Evolutionary conservation across 768 basidiomycete species (phyloP), one percentile per base, ranked within the genome.

Genomic region (Psilocybe tampanensis): DNA sequence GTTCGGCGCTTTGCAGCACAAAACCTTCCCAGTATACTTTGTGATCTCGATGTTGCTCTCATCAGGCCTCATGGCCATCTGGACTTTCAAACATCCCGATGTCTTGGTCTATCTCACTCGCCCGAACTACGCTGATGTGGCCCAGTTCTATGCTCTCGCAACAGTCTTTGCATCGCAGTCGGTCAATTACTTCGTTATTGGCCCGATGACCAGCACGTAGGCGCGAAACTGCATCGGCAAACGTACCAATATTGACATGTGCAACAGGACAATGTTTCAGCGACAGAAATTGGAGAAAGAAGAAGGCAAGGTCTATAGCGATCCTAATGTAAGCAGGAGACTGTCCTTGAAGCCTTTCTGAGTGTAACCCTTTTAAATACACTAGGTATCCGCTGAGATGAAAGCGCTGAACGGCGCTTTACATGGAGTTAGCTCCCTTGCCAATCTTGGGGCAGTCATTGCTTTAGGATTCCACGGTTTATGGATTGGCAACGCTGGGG

Each of bases 11-110:
- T 79, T 94, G 32, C 92, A 94, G 66, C 85, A 90, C 66, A 83
- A 80, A 64, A 83, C 80, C 0, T 90, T 90, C 72, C 89, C 92
- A 1, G 69, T 89, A 60, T 93, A 90, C 72, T 94, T 94, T 64
- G 67, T 79, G 17, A 67, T 83, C 41, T 86, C 85, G 12, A 80
- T 89, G 34, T 62, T 70, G 21, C 70, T 88, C 32, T 80, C 86
- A 23, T 74, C 81, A 0, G 71, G 72, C 19, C 77, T 94, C 36
- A 69, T 90, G 44, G 76, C 74, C 2, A 71, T 79, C 52, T 90
- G 85, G 89, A 75, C 78, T 43, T 74, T 71, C 60, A 80, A 76
- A 55, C 88, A 86, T 69, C 84, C 81, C 17, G 75, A 79, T 50
- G 85, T 88, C 51, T 56, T 82, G 45, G 68, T 73, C 2, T 75